phyloP scores from a whole-genome alignment of 2,329 filamentous ascomycete species.

The Fonsecaea multimorphosa region DNA sequence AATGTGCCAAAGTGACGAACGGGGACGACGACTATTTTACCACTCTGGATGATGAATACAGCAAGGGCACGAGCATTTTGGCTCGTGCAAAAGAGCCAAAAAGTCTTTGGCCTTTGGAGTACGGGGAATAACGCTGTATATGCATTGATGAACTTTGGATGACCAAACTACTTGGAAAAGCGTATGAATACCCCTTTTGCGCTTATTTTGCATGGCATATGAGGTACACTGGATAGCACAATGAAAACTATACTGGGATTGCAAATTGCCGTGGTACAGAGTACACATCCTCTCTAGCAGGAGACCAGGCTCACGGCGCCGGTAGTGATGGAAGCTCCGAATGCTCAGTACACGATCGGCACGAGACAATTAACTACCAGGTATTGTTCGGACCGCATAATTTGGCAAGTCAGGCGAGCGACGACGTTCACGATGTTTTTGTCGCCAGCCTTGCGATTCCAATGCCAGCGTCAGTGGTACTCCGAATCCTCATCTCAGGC shows the following conservation, averaged over 20 bases:
- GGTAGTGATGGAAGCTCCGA: too few species aligned
- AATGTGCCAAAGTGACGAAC: not conserved
- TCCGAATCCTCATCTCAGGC: too few species aligned
- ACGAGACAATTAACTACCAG: too few species aligned
- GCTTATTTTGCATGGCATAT: not conserved
- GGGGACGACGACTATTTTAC: not conserved
- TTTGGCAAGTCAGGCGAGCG: too few species aligned
- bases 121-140: not conserved
- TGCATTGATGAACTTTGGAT: constrained; percentile 3
- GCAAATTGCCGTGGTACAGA: too few species aligned
- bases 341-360: too few species aligned
- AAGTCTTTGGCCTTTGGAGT: not conserved
- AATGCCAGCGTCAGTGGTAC: too few species aligned
- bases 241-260: not conserved
- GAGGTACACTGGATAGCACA: not conserved
- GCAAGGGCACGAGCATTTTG: not conserved
- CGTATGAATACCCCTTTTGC: constrained; percentile 5
- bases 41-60: not conserved
- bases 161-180: not conserved
- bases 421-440: too few species aligned
- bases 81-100: not conserved
- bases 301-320: too few species aligned
- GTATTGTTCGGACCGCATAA: too few species aligned
- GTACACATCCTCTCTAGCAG: too few species aligned
- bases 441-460: too few species aligned